Evolutionary conservation across 331 rosid genomes (phyloP).

Genomic region (Spiraea crenata): DNA sequence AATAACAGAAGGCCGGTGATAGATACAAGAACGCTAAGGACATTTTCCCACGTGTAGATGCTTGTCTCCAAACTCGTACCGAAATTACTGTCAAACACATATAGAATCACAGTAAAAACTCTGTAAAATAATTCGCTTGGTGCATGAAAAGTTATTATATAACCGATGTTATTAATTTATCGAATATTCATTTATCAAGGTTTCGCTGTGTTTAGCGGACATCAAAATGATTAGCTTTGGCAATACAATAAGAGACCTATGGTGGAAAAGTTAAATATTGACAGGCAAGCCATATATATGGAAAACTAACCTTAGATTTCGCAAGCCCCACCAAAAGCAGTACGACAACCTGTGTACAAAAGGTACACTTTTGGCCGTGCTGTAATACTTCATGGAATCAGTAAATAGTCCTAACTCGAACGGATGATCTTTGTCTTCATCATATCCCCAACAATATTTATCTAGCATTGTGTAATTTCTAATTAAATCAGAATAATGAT

Average conservation of each 20-base stretch:
- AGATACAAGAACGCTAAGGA: neutral
- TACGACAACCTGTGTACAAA: neutral
- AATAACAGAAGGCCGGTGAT: neutral
- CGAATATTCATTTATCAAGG: too few species aligned
- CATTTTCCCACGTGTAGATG: neutral
- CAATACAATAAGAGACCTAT: too few species aligned
- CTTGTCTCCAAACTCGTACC: neutral
- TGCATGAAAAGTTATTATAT: too few species aligned
- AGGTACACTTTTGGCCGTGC: neutral
- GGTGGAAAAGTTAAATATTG: too few species aligned
- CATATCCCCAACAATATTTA: neutral
- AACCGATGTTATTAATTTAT: too few species aligned
- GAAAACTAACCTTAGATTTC: slow-evolving; percentile 2
- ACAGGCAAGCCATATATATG: neutral
- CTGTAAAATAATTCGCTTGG: too few species aligned
- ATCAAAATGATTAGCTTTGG: too few species aligned
- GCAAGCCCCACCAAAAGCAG: slow-evolving; percentile 27
- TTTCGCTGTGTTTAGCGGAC: too few species aligned
- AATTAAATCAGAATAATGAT: too few species aligned
- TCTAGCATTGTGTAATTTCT: slow-evolving; percentile 3
- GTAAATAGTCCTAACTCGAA: slow-evolving; percentile 23
- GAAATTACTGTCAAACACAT: neutral
- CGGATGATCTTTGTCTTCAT: neutral
- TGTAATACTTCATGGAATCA: slow-evolving; percentile 4
- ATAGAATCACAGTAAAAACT: neutral